Evolutionary conservation across 2,329 filamentous ascomycete species (phyloP).

Genomic region (Blastomyces gilchristii): DNA sequence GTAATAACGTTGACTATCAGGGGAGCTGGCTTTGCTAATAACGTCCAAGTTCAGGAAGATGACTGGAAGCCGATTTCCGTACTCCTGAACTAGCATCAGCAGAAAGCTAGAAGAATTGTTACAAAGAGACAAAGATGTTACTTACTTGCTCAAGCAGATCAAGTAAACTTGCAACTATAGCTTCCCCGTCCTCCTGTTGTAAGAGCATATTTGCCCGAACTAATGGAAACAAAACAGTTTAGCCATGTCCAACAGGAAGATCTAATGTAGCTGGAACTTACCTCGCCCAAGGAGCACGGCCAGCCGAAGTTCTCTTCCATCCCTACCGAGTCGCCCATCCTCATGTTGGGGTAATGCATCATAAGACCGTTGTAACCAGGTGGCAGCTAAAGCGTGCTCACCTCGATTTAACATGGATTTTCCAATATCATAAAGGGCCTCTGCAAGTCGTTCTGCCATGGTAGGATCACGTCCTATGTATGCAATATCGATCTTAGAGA

Average conservation of each 20-base stretch:
- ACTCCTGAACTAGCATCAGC: constrained; percentile 31
- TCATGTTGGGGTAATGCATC: constrained; percentile 40
- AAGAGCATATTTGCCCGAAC: constrained; percentile 23
- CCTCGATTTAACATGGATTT: constrained; percentile 45
- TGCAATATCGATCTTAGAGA: constrained; percentile 45
- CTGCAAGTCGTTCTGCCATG: constrained; percentile 52
- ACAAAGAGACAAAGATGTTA: neutral
- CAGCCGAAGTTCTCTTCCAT: constrained; percentile 54
- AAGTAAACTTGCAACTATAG: constrained; percentile 50
- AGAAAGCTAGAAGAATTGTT: neutral
- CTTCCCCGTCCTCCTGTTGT: constrained; percentile 35
- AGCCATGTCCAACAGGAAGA: neutral
- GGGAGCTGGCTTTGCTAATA: constrained; percentile 32
- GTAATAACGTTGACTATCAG: constrained; percentile 34
- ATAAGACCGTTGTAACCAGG: constrained; percentile 64
- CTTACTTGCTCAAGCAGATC: constrained; percentile 43
- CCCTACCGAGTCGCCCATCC: constrained; percentile 46
- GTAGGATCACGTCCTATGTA: constrained; percentile 35
- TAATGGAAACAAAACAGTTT: constrained; percentile 9
- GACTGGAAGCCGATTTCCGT: constrained; percentile 56
- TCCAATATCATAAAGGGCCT: constrained; percentile 64
- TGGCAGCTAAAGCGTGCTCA: constrained; percentile 47
- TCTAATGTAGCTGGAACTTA: constrained; percentile 35
- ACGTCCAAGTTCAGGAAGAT: constrained; percentile 59
- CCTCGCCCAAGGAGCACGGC: constrained; percentile 57